These are phyloP conservation scores for Ogataea parapolymorpha DNA, from an alignment of 805 yeast genomes.

Conservation along the genomic window DNA sequence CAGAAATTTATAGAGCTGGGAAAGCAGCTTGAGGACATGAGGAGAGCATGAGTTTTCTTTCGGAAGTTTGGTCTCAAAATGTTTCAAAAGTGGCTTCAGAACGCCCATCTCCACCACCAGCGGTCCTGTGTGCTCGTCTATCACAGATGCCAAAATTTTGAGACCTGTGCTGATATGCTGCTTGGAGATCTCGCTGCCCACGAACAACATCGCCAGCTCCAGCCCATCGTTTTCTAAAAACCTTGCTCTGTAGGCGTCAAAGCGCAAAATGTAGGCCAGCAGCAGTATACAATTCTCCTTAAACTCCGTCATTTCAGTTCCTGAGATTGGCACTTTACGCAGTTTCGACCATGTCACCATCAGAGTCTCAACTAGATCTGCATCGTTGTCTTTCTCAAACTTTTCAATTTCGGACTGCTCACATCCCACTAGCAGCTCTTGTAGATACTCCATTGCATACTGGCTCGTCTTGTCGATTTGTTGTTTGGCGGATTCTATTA, in stretches of 20 bases:
- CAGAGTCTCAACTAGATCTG: constrained; percentile 12
- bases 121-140: constrained; percentile 5
- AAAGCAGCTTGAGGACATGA: constrained; percentile 8
- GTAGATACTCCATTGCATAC: constrained; percentile 6
- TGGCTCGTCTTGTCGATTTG: constrained; percentile 12
- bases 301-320: constrained; percentile 15
- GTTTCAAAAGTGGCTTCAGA: constrained; percentile 17
- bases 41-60: constrained; percentile 2
- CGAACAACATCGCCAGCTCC: constrained; percentile 15
- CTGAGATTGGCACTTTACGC: constrained; percentile 4
- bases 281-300: constrained; percentile 15
- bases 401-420: neutral
- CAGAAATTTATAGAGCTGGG: constrained; percentile 15
- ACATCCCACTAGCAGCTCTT: constrained; percentile 6
- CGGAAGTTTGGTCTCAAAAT: constrained; percentile 6
- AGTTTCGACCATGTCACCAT: constrained; percentile 13
- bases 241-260: neutral
- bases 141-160: constrained; percentile 6
- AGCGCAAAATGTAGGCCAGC: constrained; percentile 11
- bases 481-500: neutral
- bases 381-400: constrained; percentile 1
- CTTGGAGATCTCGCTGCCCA: constrained; percentile 8
- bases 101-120: constrained; percentile 10
- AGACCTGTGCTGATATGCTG: constrained; percentile 18
- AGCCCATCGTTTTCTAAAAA: constrained; percentile 18